Evolutionary conservation across 441 rosid species (phyloP).

Genomic region (Pelargonium australe): DNA sequence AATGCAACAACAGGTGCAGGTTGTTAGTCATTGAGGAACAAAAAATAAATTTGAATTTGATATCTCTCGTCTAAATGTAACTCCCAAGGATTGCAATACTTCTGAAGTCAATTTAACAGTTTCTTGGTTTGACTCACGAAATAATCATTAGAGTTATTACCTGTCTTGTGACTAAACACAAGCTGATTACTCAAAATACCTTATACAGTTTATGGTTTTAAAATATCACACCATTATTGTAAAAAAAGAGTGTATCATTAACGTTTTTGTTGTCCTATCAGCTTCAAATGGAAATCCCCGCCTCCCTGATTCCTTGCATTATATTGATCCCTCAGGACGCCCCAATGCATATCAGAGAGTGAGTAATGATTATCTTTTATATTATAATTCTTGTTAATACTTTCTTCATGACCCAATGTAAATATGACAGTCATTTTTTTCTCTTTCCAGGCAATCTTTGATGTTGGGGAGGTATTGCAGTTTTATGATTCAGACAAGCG

Average conservation of each 20-base stretch:
- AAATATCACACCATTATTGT: neutral
- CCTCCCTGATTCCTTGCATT: conserved; percentile 91
- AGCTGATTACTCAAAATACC: neutral
- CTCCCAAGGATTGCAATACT: neutral
- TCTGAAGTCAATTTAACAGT: neutral
- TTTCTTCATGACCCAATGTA: neutral
- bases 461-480: conserved; percentile 86
- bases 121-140: neutral
- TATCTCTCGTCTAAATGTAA: neutral
- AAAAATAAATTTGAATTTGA: neutral
- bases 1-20: neutral
- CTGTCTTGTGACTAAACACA: neutral
- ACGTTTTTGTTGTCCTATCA: conserved; percentile 26
- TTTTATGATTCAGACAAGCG: conserved; percentile 75
- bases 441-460: conserved; percentile 62
- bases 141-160: neutral
- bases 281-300: conserved; percentile 99
- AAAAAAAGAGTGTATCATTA: neutral
- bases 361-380: conserved; percentile 20
- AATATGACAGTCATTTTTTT: conserved; percentile 2
- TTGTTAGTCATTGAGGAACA: no score
- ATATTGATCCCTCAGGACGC: conserved; percentile 74
- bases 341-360: conserved; percentile 82
- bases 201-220: neutral
- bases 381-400: neutral